These are phyloP conservation scores for Ustilago lituana DNA, from an alignment of 1,284 basidiomycete genomes.

Conservation along the genomic window DNA sequence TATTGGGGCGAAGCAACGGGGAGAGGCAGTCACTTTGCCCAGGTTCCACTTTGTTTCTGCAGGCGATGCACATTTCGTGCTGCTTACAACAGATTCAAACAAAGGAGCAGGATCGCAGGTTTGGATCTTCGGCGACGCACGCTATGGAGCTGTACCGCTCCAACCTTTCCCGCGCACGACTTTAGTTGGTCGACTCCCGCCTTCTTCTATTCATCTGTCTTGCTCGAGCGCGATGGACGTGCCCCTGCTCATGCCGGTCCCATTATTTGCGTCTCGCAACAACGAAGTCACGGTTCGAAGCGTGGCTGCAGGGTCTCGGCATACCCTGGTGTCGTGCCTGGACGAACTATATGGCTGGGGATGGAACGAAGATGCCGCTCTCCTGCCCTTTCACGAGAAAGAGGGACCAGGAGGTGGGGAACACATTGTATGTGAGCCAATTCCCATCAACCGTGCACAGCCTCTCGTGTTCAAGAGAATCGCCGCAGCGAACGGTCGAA, in stretches of 20 bases:
- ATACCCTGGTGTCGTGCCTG: constrained; percentile 16
- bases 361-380: constrained; percentile 31
- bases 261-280: no score
- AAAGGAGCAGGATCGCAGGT: neutral
- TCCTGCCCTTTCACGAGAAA: constrained; percentile 16
- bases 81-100: neutral
- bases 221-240: constrained; percentile 1
- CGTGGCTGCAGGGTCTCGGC: constrained; percentile 12
- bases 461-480: neutral
- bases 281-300: constrained; percentile 13
- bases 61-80: constrained; percentile 34
- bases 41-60: no score
- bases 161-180: neutral
- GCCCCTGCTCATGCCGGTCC: constrained; percentile 15
- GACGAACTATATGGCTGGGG: constrained; percentile 44
- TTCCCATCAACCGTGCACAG: neutral
- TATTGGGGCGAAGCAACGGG: neutral
- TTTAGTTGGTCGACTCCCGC: neutral
- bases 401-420: neutral
- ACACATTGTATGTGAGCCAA: constrained; percentile 18
- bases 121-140: constrained; percentile 32
- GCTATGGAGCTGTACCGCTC: constrained; percentile 29
- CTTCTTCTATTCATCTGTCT: neutral
- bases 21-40: no score
- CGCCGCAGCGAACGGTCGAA: constrained; percentile 3